Conservation (phyloP, 441 rosid genomes). For the Brassica balearica region DNA sequence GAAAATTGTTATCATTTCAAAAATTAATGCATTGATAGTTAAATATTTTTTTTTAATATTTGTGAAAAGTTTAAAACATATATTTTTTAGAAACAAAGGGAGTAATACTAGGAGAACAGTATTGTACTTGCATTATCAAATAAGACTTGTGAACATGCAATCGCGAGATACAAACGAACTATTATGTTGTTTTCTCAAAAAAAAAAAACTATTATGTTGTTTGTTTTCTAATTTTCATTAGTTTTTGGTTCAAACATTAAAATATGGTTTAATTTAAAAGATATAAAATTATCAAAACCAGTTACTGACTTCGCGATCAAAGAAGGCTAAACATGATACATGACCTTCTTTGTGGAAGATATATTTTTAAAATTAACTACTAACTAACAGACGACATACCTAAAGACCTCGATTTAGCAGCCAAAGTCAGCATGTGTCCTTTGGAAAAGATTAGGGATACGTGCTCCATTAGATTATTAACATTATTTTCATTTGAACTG, state of each 20-base stretch:
- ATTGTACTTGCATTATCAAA: not conserved
- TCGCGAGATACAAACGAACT: not conserved
- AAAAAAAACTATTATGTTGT: too few species aligned
- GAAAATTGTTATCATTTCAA: too few species aligned
- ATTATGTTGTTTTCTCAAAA: not conserved
- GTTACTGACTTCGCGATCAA: not conserved
- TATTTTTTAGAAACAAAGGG: too few species aligned
- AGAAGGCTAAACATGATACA: slow-evolving; percentile 19
- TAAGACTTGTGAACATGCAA: not conserved
- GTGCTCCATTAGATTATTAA: slow-evolving; percentile 29
- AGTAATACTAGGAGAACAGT: not conserved
- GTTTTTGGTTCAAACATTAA: not conserved
- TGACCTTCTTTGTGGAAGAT: not conserved
- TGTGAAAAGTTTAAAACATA: too few species aligned
- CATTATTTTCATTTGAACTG: slow-evolving; percentile 15
- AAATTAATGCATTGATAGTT: too few species aligned
- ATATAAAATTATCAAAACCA: not conserved
- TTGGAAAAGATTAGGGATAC: slow-evolving; percentile 46
- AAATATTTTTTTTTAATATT: too few species aligned
- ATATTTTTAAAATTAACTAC: not conserved
- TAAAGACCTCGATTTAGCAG: slow-evolving; percentile 43
- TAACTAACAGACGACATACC: slow-evolving; percentile 40
- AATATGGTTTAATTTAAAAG: not conserved
- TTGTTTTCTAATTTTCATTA: not conserved
- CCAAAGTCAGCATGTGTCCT: slow-evolving; percentile 41